These are phyloP conservation scores for Suillus decipiens DNA, from an alignment of 768 basidiomycete species.

Conservation along the genomic window DNA sequence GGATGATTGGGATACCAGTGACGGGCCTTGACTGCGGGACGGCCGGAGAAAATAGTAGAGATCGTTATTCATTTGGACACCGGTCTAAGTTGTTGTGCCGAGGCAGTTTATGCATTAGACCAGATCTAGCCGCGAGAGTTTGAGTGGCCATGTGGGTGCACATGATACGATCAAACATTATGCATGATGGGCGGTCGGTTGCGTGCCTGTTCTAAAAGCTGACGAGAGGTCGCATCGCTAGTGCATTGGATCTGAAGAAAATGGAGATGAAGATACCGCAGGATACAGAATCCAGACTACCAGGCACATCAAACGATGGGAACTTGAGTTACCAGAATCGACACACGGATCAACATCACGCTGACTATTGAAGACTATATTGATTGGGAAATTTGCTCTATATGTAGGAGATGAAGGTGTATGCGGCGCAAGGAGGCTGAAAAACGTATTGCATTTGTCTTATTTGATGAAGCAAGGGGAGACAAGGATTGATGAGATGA, in stretches of 20 bases:
- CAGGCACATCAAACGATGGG: background rate
- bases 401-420: background rate
- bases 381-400: background rate
- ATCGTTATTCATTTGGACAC: background rate
- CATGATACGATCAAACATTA: too few relatives aligned
- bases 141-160: background rate
- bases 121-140: background rate
- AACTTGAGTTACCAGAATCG: background rate
- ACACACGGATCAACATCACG: background rate
- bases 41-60: background rate
- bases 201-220: background rate
- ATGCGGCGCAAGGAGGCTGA: background rate
- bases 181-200: conserved; percentile 1
- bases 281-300: background rate
- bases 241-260: background rate
- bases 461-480: background rate
- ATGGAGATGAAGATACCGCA: background rate
- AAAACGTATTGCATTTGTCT: background rate
- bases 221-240: background rate
- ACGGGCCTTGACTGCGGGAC: background rate
- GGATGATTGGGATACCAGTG: background rate
- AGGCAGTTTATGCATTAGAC: background rate
- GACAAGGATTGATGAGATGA: background rate
- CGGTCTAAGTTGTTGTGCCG: too few relatives aligned
- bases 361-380: background rate